Base-by-base conservation (phyloP, 2,329 filamentous ascomycete genomes). In the Diaporthe batatas region DNA sequence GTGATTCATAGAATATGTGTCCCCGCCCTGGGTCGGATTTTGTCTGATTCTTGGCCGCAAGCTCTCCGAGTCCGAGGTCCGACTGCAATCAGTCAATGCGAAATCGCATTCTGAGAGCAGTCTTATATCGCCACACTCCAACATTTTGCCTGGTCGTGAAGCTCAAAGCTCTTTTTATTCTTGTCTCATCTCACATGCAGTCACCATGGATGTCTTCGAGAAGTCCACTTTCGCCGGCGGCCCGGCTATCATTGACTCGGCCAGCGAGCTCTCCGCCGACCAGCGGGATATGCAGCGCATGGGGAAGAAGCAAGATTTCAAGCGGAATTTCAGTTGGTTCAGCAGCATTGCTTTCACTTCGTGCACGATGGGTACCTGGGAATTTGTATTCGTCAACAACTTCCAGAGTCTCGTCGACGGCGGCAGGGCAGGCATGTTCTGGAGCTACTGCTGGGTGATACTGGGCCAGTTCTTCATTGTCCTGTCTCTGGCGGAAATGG, bases 401-500 rank as follows among this genome's bases (percentile, higher is more conserved):
- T 51, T 51, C 32, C 62, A 65, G 44, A 25, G 62, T 32, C 62
- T 65, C 7, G 62, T 65, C 44, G 62, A 65, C 32, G 62, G 62
- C 11, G 62, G 62, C 7, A 65, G 62, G 62, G 44, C 62, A 32
- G 62, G 62, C 12, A 65, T 23, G 44, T 65, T 65, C 1, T 65
- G 62, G 62, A 23, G 62, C 32, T 65, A 65, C 29, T 65, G 62
- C 62, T 65, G 62, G 62, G 62, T 65, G 62, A 65, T 65, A 4
- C 29, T 65, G 29, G 62, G 62, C 44, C 62, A 65, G 62, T 65
- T 51, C 8, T 65, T 65, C n/a, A n/a, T 65, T 36, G 62, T 65
- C 62, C 44, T 65, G 62, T 65, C 62, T 25, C 62, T 65, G 62
- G 62, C 62, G 21, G 62, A 65, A 8, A 65, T 65, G 62, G n/a